phyloP scores from a whole-genome alignment of 352 stramenopile genomes.

The Elongisporangium anandrum region DNA sequence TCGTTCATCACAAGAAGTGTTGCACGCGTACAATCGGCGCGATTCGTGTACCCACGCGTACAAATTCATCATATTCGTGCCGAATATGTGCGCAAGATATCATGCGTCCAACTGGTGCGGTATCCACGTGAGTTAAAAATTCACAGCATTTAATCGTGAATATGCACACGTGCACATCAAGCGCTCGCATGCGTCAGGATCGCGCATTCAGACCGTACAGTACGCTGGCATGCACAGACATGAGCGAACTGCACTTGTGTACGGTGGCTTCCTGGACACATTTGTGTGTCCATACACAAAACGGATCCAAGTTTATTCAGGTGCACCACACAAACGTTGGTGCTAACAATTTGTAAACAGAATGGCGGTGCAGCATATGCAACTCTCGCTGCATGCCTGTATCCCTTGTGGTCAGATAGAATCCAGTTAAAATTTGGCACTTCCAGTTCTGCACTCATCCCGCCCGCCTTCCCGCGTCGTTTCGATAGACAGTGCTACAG shows the following conservation, averaged over 20 bases:
- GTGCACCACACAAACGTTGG: neutral
- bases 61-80: neutral
- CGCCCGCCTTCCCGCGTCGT: conserved; percentile 7
- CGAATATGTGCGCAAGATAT: neutral
- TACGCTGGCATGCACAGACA: conserved; percentile 5
- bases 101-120: too few relatives aligned
- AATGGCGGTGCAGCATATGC: conserved; percentile 2
- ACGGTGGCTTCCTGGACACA: conserved; percentile 9
- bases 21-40: neutral
- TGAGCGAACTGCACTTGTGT: conserved; percentile 4
- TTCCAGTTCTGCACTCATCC: conserved; percentile 32
- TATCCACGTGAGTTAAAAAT: too few relatives aligned
- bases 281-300: conserved; percentile 2
- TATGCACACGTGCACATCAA: neutral
- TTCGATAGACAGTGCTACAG: neutral
- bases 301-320: conserved; percentile 3
- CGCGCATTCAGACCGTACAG: conserved; percentile 1
- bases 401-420: conserved; percentile 6
- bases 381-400: neutral
- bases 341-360: neutral
- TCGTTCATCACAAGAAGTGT: conserved; percentile 1
- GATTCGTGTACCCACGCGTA: neutral
- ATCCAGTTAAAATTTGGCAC: conserved; percentile 18
- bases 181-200: neutral
- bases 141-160: too few relatives aligned